Conservation (phyloP, 2,329 filamentous ascomycete genomes). For the Aspergillus sp. region DNA sequence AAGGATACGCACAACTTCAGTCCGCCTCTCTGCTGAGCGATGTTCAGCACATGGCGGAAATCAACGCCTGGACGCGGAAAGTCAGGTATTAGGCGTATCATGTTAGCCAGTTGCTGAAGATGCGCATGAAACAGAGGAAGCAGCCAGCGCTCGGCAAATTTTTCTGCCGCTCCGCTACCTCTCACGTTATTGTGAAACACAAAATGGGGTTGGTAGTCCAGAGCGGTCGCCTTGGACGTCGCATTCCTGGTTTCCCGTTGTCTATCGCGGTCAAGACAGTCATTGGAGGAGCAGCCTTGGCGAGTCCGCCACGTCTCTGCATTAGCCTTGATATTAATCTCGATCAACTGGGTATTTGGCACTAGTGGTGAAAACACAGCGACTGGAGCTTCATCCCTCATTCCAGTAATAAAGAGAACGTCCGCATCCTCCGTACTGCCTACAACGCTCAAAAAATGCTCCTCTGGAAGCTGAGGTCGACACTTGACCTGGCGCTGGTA, state of each 20-base stretch:
- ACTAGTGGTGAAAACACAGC: slow-evolving; percentile 55
- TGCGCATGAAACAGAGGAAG: slow-evolving; percentile 50
- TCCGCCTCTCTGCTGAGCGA: slow-evolving; percentile 53
- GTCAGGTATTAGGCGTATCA: slow-evolving; percentile 52
- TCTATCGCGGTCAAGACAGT: neutral
- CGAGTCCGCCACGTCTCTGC: slow-evolving; percentile 33
- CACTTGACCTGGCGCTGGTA: slow-evolving; percentile 48
- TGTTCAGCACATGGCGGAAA: slow-evolving; percentile 61
- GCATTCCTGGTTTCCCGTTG: neutral
- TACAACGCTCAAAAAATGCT: slow-evolving; percentile 42
- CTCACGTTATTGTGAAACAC: slow-evolving; percentile 53
- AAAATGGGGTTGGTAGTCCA: slow-evolving; percentile 44
- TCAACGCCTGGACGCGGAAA: slow-evolving; percentile 55
- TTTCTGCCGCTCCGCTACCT: slow-evolving; percentile 41
- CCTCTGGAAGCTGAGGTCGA: slow-evolving; percentile 49
- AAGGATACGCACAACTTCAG: slow-evolving; percentile 54
- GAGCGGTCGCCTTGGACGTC: neutral
- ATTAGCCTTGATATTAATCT: slow-evolving; percentile 51
- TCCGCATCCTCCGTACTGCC: slow-evolving; percentile 44
- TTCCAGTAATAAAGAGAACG: slow-evolving; percentile 62
- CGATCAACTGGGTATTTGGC: slow-evolving; percentile 53
- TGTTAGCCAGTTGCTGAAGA: slow-evolving; percentile 37
- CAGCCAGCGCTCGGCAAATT: slow-evolving; percentile 46
- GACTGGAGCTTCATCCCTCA: slow-evolving; percentile 62
- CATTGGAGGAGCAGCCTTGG: neutral